Conservation (phyloP, 495 filamentous ascomycete genomes). For the Penicillium silybi region DNA sequence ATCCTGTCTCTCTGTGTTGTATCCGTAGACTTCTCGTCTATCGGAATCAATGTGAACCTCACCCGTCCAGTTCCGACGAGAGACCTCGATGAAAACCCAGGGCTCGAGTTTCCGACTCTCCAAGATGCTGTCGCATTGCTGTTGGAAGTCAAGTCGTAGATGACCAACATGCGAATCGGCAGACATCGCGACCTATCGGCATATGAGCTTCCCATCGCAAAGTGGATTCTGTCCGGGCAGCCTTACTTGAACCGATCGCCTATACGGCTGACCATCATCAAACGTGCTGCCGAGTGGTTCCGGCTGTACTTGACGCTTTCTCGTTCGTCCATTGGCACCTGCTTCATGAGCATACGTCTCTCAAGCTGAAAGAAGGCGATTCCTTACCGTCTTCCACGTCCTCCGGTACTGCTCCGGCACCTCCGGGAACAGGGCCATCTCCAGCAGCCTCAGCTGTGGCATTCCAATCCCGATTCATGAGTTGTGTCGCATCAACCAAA, state of each 20-base stretch:
- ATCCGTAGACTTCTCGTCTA: constrained; percentile 17
- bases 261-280: neutral
- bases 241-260: constrained; percentile 15
- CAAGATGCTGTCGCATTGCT: neutral
- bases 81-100: constrained; percentile 23
- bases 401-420: constrained; percentile 17
- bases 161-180: constrained; percentile 23
- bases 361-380: neutral
- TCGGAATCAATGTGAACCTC: constrained; percentile 20
- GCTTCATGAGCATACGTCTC: neutral
- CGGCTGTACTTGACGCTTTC: constrained; percentile 6
- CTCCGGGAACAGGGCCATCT: constrained; percentile 22
- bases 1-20: constrained; percentile 28
- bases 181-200: constrained; percentile 15
- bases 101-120: constrained; percentile 2
- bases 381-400: constrained; percentile 15
- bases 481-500: constrained; percentile 17
- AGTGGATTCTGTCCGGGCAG: neutral
- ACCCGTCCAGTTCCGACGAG: constrained; percentile 26
- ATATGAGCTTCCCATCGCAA: neutral
- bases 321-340: constrained; percentile 22
- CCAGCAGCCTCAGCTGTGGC: constrained; percentile 23
- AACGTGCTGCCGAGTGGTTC: neutral
- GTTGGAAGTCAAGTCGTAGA: constrained; percentile 22
- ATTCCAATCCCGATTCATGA: constrained; percentile 21